Base-by-base conservation (phyloP, 768 basidiomycete species). In the Pseudohyphozyma bogoriensis region DNA sequence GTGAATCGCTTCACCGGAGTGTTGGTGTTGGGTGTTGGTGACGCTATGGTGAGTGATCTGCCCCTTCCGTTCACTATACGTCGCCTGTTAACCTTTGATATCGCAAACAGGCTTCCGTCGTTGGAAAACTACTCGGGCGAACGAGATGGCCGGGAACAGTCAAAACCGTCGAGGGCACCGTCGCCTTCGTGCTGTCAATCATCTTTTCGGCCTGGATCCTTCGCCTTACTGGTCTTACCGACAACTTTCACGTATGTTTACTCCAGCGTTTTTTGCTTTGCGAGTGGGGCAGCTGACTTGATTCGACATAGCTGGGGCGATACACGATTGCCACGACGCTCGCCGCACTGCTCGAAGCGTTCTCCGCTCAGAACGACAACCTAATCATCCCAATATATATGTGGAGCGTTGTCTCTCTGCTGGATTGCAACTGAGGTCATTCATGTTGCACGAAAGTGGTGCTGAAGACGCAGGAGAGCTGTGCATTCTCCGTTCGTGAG, bases 301-400 rank as follows among this genome's bases (percentile, higher is more conserved):
- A 3, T 4, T 26, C 24, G 28, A 11, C 12, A 59, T 74, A 92
- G 90, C 80, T 80, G 49, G 64, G 76, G 47, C 79, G 83, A 29
- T 97, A 92, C 73, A 73, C 78, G 18, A 67, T 79, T 47, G 83
- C 85, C 33, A 79, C 84, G 32, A 73, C 75, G n/a, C 71, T 86
- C 44, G 79, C 86, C 6, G 83, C 83, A 4, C 72, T 88, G 45
- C 78, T 97, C 65, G 95, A 99, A 75, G 95, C 90, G 20, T 74
- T 91, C 58, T 89, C 89, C 24, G 85, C 85, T 71, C 95, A 99
- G 76, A 97, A 97, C 74, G 95, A 99, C 75, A 99, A 99, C 75
- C 78, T 99, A 66, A 89, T 88, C 44, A 77, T 99, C 63, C 93
- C 95, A n/a, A 76, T 97, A 74, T 97, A 86, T 73, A 84, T 92